Percentiles rank a stretch among this genome's conserved stretches.
phyloP scores from a whole-genome alignment of 1,284 basidiomycete genomes.

The Rhodotorula glutinis region DNA sequence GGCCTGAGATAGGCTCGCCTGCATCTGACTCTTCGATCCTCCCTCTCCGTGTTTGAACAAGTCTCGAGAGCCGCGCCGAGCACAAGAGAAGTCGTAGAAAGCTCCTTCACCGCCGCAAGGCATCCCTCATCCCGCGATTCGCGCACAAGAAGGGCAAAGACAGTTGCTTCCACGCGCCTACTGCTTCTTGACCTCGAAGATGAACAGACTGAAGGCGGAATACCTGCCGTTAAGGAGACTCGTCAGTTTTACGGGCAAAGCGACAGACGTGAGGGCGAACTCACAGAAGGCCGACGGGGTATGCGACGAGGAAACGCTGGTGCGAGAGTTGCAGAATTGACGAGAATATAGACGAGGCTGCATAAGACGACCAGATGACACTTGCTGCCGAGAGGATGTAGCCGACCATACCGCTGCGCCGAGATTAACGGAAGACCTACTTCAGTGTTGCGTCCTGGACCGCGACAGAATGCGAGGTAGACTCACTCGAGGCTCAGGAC shows the following conservation, averaged over 20 bases:
- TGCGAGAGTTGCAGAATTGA: slow-evolving; percentile 89
- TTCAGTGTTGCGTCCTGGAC: no score
- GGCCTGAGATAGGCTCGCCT: no score
- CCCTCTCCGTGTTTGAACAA: no score
- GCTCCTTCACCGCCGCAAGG: no score
- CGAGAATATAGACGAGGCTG: slow-evolving; percentile 90
- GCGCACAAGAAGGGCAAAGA: no score
- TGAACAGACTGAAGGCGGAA: slow-evolving; percentile 26
- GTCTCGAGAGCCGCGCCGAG: no score
- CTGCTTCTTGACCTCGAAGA: slow-evolving; percentile 31
- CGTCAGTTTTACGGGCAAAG: no score
- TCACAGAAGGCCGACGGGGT: slow-evolving; percentile 85
- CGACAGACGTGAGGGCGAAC: no score
- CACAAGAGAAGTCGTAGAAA: no score
- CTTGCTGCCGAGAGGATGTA: slow-evolving; percentile 75
- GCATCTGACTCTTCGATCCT: no score
- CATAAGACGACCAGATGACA: slow-evolving; percentile 91
- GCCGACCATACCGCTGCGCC: slow-evolving; percentile 68
- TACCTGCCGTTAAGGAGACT: not conserved
- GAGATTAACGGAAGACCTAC: no score
- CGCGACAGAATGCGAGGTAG: not conserved
- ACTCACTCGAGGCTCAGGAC: slow-evolving; percentile 81
- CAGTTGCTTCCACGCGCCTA: not conserved
- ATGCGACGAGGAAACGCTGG: slow-evolving; percentile 86
- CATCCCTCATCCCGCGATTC: no score